Conservation (phyloP, 2,329 filamentous ascomycete genomes). For the Calonectria naviculata region DNA sequence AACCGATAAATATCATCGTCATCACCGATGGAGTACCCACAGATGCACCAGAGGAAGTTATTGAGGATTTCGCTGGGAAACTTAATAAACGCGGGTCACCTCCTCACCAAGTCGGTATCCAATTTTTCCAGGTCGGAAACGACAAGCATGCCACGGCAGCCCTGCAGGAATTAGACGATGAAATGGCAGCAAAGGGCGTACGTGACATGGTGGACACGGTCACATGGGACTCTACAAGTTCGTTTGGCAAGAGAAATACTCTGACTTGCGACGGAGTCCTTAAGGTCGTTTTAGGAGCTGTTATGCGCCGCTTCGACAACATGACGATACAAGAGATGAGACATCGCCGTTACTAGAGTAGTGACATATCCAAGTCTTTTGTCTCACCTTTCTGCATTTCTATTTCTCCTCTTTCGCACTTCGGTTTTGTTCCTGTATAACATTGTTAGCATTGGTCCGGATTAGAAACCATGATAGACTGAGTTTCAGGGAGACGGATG, state of each 20-base stretch:
- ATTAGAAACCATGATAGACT: no score
- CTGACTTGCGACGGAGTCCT: conserved; percentile 79
- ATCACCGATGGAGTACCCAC: conserved; percentile 89
- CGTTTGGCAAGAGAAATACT: conserved; percentile 48
- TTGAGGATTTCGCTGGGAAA: conserved; percentile 74
- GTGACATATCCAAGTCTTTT: no score
- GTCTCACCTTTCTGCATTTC: background rate
- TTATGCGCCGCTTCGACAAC: conserved; percentile 63
- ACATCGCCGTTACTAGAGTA: conserved; percentile 12
- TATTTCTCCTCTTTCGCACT: background rate
- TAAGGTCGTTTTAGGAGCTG: conserved; percentile 84
- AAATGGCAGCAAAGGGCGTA: conserved; percentile 64
- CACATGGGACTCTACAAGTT: conserved; percentile 69
- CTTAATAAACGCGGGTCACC: conserved; percentile 78
- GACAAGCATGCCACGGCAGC: conserved; percentile 73
- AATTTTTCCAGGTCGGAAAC: conserved; percentile 94
- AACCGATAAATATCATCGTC: conserved; percentile 90
- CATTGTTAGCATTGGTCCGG: no score
- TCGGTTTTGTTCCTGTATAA: no score
- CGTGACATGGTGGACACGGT: conserved; percentile 95
- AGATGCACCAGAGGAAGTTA: conserved; percentile 80
- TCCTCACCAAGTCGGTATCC: conserved; percentile 87
- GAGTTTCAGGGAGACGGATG: no score
- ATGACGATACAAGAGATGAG: conserved; percentile 22
- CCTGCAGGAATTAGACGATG: conserved; percentile 81